phyloP scores from a whole-genome alignment of 805 yeast species.

The Teunomyces lycoperdinae region DNA sequence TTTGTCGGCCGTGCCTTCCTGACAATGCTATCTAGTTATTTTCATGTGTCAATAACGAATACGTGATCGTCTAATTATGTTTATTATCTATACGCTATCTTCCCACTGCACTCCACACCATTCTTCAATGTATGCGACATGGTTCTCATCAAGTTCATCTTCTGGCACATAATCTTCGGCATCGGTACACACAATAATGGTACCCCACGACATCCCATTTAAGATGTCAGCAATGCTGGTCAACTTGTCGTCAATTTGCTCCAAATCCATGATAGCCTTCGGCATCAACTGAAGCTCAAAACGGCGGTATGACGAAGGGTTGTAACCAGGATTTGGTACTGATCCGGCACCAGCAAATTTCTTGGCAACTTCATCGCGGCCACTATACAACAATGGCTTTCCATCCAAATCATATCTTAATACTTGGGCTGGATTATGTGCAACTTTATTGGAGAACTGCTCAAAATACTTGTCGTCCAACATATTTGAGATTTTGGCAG shows the following conservation, averaged over 20 bases:
- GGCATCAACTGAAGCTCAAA: constrained; percentile 96
- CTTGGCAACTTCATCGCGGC: constrained; percentile 52
- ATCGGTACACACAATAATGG: constrained; percentile 80
- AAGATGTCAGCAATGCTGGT: constrained; percentile 35
- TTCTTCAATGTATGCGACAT: constrained; percentile 80
- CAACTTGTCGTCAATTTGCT: constrained; percentile 36
- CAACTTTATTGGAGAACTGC: constrained; percentile 69
- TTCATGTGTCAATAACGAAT: too few species aligned
- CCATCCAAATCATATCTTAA: constrained; percentile 83
- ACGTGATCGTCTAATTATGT: too few species aligned
- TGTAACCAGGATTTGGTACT: constrained; percentile 59
- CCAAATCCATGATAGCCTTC: constrained; percentile 80
- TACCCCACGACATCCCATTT: constrained; percentile 97
- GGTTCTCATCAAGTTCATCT: constrained; percentile 48
- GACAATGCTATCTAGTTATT: too few species aligned
- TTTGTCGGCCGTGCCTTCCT: too few species aligned
- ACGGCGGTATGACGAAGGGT: constrained; percentile 57
- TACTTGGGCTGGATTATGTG: constrained; percentile 83
- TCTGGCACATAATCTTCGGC: constrained; percentile 58
- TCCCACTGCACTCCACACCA: constrained; percentile 91
- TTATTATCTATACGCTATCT: constrained; percentile 21
- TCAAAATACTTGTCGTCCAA: constrained; percentile 78
- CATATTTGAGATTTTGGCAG: constrained; percentile 43
- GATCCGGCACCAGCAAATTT: constrained; percentile 32
- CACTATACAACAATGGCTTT: constrained; percentile 69